A percentile compares a stretch with the other conserved stretches of the same genome.
Conservation (phyloP, 1,284 basidiomycete species). For the Meira nashicola region DNA sequence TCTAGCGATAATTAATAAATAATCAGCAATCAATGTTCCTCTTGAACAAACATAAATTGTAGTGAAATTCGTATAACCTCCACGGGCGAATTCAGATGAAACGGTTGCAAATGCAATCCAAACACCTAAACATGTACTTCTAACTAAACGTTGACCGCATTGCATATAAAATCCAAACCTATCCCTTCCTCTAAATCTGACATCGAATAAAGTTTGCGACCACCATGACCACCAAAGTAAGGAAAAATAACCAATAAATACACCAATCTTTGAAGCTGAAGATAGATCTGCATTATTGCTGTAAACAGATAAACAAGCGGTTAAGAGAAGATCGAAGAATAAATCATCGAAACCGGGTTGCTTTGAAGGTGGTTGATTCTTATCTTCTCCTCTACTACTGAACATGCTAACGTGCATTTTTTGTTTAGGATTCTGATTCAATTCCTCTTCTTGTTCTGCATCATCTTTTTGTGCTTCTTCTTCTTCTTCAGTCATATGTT, state of each 20-base stretch:
- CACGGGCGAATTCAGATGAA: conserved; percentile 26
- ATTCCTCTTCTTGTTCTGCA: no score
- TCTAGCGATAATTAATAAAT: conserved; percentile 15
- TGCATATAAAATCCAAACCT: not conserved
- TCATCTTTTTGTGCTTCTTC: no score
- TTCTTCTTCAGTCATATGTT: no score
- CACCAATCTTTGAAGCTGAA: conserved; percentile 17
- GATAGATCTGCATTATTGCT: conserved; percentile 23
- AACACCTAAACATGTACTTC: conserved; percentile 20
- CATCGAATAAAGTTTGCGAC: conserved; percentile 28
- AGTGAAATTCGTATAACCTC: conserved; percentile 27
- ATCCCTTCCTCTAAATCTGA: conserved; percentile 16
- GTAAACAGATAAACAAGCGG: conserved; percentile 27
- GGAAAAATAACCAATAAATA: conserved; percentile 24
- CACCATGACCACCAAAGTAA: conserved; percentile 32
- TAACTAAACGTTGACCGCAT: conserved; percentile 18
- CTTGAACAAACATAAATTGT: conserved; percentile 21
- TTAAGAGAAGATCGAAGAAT: conserved; percentile 29
- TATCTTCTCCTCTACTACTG: no score
- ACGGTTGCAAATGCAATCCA: conserved; percentile 29
- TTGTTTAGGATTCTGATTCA: no score
- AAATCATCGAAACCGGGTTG: conserved; percentile 25
- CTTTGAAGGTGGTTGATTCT: no score
- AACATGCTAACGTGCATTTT: no score
- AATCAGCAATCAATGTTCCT: conserved; percentile 19